Percentiles rank a stretch among this genome's conserved stretches.
Evolutionary conservation across 805 yeast genomes (phyloP).

Genomic region (Maudiozyma bulderi): DNA sequence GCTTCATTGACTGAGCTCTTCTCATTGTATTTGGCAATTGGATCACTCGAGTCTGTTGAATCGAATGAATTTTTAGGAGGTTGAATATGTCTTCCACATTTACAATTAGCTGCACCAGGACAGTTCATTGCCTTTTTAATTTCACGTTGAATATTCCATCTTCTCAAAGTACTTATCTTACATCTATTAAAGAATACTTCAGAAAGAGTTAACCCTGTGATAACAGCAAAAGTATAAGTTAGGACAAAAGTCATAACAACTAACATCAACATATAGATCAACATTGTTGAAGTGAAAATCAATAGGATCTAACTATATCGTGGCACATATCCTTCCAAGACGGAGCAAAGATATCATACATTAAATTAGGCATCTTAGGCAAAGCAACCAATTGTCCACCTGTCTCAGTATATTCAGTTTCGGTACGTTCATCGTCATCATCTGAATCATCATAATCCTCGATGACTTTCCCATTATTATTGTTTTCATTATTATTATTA

Average conservation of each 20-base stretch:
- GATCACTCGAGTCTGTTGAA: not conserved
- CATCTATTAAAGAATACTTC: conserved; percentile 58
- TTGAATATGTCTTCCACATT: conserved; percentile 21
- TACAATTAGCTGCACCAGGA: conserved; percentile 21
- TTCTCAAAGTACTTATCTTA: conserved; percentile 23
- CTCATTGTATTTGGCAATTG: not conserved
- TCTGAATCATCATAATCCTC: not conserved
- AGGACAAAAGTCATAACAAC: conserved; percentile 66
- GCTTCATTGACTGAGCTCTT: not conserved
- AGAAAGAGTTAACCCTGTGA: conserved; percentile 59
- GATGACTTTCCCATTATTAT: not conserved
- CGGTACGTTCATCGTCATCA: conserved; percentile 1
- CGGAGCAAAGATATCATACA: conserved; percentile 24
- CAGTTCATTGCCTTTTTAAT: conserved; percentile 20
- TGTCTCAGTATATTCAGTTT: conserved; percentile 29
- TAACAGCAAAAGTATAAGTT: conserved; percentile 63
- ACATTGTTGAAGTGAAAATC: conserved; percentile 52
- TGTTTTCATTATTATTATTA: not conserved
- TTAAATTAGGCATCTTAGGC: conserved; percentile 25
- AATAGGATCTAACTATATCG: conserved; percentile 48
- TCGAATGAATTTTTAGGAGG: not conserved
- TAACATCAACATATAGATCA: conserved; percentile 67
- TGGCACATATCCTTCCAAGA: conserved; percentile 21
- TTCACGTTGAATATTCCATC: conserved; percentile 27
- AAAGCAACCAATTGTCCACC: conserved; percentile 11